Conservation (phyloP, 139 green algal species). For the Chlorella sp. region DNA sequence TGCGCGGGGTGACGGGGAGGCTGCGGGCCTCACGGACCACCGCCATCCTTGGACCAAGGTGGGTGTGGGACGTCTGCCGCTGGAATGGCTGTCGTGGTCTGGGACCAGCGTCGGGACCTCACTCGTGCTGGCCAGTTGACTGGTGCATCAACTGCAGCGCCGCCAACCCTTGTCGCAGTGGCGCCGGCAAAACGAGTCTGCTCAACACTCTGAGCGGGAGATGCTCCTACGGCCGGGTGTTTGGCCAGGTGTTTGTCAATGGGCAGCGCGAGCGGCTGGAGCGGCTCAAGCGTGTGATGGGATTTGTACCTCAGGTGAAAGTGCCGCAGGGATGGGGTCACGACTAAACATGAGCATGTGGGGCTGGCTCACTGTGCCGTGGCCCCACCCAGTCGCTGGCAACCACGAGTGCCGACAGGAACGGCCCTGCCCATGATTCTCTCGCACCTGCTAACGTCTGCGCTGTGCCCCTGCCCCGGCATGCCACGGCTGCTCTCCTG, state of each 20-base stretch:
- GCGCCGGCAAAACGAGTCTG: constrained; percentile 60
- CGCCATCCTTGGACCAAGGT: constrained; percentile 63
- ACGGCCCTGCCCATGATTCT: too few relatives aligned
- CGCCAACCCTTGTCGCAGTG: neutral
- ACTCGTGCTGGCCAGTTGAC: neutral
- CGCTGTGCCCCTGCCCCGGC: too few relatives aligned
- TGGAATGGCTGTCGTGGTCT: neutral
- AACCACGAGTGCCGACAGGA: too few relatives aligned
- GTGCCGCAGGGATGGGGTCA: too few relatives aligned
- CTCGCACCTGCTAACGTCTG: too few relatives aligned
- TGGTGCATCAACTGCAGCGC: too few relatives aligned
- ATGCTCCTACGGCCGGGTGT: constrained; percentile 41
- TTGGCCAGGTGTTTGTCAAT: constrained; percentile 64
- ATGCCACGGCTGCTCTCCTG: too few relatives aligned
- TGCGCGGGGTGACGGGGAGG: constrained; percentile 43
- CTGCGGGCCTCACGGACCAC: constrained; percentile 29
- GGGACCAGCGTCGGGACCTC: neutral
- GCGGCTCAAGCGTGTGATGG: constrained; percentile 47
- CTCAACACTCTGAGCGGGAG: constrained; percentile 57
- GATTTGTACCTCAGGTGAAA: constrained; percentile 75
- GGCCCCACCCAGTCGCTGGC: too few relatives aligned
- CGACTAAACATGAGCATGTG: too few relatives aligned
- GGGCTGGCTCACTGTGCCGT: too few relatives aligned
- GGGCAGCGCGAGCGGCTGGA: constrained; percentile 25
- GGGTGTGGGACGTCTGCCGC: neutral